Conservation (phyloP, 2,329 filamentous ascomycete genomes). For the Epichloe scottii region DNA sequence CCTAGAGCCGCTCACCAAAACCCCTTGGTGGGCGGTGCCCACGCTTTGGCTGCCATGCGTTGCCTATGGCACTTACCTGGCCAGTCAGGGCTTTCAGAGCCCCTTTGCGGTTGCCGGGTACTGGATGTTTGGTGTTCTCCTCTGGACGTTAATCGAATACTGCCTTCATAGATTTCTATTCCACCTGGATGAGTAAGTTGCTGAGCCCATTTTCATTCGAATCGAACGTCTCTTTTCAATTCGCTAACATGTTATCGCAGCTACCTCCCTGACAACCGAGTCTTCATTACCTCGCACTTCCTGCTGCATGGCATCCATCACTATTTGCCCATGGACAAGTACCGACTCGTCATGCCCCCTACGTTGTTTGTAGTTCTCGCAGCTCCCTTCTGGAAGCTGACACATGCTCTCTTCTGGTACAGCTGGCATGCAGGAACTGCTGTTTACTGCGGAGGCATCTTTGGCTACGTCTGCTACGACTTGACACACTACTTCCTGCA, state of each 20-base stretch:
- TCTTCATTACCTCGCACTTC: constrained; percentile 80
- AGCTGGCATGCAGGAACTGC: constrained; percentile 72
- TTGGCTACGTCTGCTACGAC: constrained; percentile 94
- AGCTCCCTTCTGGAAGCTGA: constrained; percentile 82
- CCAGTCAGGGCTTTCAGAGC: constrained; percentile 46
- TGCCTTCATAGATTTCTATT: constrained; percentile 80
- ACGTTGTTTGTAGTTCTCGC: constrained; percentile 75
- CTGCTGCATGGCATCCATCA: constrained; percentile 94
- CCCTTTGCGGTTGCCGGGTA: constrained; percentile 39
- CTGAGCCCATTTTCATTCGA: background rate
- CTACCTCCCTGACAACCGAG: constrained; percentile 80
- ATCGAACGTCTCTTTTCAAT: background rate
- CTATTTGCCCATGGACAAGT: constrained; percentile 98
- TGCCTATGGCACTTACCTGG: constrained; percentile 56
- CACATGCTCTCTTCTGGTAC: constrained; percentile 69
- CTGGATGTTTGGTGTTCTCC: constrained; percentile 55
- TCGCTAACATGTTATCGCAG: constrained; percentile 32
- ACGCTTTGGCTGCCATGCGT: constrained; percentile 74
- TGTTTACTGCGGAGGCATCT: constrained; percentile 80
- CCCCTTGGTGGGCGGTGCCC: constrained; percentile 86
- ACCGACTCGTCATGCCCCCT: constrained; percentile 94
- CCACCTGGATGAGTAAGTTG: constrained; percentile 75
- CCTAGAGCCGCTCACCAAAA: constrained; percentile 91
- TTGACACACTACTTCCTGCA: constrained; percentile 98
- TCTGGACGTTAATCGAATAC: constrained; percentile 92